A percentile compares a stretch with the other conserved stretches of the same genome.
phyloP scores from a whole-genome alignment of 78 protist genomes.

The Creolimax fragrantissima region DNA sequence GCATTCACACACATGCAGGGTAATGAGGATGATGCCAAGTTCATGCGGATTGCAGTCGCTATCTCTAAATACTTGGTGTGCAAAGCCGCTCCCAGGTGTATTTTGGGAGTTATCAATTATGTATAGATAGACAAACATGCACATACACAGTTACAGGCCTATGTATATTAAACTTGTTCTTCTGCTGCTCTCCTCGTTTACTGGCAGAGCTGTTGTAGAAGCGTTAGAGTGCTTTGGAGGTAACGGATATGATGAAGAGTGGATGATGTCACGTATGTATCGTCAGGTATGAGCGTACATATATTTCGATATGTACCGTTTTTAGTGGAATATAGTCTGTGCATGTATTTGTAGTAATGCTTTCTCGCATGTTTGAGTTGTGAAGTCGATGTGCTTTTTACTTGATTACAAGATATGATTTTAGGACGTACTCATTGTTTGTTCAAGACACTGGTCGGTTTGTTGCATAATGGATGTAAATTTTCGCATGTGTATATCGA shows the following conservation, averaged over 20 bases:
- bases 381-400: too few relatives aligned
- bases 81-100: neutral
- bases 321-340: too few relatives aligned
- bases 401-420: too few relatives aligned
- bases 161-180: neutral
- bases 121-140: neutral
- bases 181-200: neutral
- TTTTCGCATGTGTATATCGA: too few relatives aligned
- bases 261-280: neutral
- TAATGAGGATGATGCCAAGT: neutral
- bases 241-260: slow-evolving; percentile 18
- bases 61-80: slow-evolving; percentile 30
- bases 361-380: too few relatives aligned
- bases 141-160: neutral
- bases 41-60: slow-evolving; percentile 26
- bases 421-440: too few relatives aligned
- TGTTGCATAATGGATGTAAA: too few relatives aligned
- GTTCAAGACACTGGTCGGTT: too few relatives aligned
- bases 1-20: neutral
- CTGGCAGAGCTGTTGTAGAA: neutral
- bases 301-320: neutral
- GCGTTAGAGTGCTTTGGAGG: slow-evolving; percentile 38
- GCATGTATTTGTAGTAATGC: too few relatives aligned
- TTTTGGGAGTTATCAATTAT: neutral
- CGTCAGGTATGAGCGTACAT: neutral